These are phyloP conservation scores for Scedosporium minutisporum DNA, from an alignment of 2,329 filamentous ascomycete genomes.

Conservation along the genomic window DNA sequence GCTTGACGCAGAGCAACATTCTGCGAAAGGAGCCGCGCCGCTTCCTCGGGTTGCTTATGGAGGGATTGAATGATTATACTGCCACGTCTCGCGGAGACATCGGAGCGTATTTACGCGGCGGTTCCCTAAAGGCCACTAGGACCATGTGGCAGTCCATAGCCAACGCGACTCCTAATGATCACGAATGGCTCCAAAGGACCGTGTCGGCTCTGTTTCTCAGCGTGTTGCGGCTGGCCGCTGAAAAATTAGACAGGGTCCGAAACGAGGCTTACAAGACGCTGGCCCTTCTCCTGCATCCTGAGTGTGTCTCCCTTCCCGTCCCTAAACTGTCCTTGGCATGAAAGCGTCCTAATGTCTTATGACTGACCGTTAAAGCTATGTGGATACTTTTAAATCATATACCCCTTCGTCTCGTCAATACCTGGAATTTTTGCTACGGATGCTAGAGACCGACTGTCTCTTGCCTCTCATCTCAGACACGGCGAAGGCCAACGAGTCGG, in stretches of 20 bases:
- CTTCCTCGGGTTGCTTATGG: constrained; percentile 38
- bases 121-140: constrained; percentile 68
- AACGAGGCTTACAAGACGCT: constrained; percentile 51
- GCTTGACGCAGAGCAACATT: constrained; percentile 37
- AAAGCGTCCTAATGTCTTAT: not conserved
- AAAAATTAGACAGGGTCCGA: constrained; percentile 85
- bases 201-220: constrained; percentile 34
- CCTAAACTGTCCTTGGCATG: not conserved
- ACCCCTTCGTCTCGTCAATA: constrained; percentile 51
- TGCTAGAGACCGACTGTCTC: constrained; percentile 29
- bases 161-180: constrained; percentile 9
- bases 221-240: constrained; percentile 62
- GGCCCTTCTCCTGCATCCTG: constrained; percentile 30
- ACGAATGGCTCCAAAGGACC: constrained; percentile 18
- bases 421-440: constrained; percentile 43
- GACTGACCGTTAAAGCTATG: constrained; percentile 18
- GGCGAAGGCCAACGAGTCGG: constrained; percentile 18
- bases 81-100: constrained; percentile 83
- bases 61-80: constrained; percentile 78
- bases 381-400: constrained; percentile 23
- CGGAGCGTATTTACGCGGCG: constrained; percentile 73
- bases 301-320: constrained; percentile 27
- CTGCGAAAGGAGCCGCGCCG: constrained; percentile 27
- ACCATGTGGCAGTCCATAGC: constrained; percentile 42
- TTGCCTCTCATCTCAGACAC: constrained; percentile 25